Evolutionary conservation across 176 grass and related monocot species (phyloP), one percentile per base, ranked within the genome.

Genomic region (Oryza brachyantha): DNA sequence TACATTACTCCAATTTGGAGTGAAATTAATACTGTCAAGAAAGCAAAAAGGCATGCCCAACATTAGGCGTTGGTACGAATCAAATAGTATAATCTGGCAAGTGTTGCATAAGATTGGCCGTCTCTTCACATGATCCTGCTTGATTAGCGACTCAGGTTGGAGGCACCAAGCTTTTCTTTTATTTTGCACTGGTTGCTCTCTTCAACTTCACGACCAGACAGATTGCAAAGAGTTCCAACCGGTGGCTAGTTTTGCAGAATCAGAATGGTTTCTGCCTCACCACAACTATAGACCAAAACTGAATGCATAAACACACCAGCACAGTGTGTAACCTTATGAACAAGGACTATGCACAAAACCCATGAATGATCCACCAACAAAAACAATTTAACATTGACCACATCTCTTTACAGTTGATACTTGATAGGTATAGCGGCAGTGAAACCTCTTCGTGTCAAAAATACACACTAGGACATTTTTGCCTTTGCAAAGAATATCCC

Each of bases 401-500:
- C 52, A 73, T 81, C 55, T 73, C 71, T 91, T 76, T 91, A 73
- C 89, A 87, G 39, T 83, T 84, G 70, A 79, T 86, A 84, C 29
- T 83, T 91, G 76, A 75, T 86, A 72, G 40, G 52, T 12, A 24
- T 17, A 60, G 14, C 59, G 72, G 37, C 46, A 0, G n/a, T 17
- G 61, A 27, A 64, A 63, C 9, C 16, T 70, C 27, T 64, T 77
- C 66, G 29, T 75, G 81, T 42, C 6, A 22, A 9, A 57, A 57
- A 57, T 57, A 24, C n/a, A 57, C 52, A 57, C 24, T 24, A 57
- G 21, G 52, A 24, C n/a, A 57, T 57, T 57, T 57, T 93, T 36
- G 90, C 93, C 87, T 90, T 97, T 48, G 93, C 90, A 78, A 97
- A 93, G 83, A 97, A 90, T 81, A 97, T 93, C 78, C 93, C 93